Evolutionary conservation across 106 monocot genomes (phyloP), one percentile per base, ranked within the genome.

Genomic region (Dendrobium officinale): DNA sequence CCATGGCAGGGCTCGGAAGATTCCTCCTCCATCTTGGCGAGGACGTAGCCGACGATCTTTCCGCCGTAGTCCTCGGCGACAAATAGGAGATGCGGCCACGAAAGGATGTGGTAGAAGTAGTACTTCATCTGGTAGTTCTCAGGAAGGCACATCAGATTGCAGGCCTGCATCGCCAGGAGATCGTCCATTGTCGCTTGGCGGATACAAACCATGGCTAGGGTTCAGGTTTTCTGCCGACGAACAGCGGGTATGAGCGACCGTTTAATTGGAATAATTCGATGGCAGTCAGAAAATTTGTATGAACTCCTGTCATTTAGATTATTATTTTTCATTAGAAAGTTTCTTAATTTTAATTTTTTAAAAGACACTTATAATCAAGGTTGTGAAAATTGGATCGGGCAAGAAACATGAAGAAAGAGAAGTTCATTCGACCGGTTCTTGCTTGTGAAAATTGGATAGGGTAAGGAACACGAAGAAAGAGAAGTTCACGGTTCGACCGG

Each of bases 51-150:
- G 55, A 92, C 92, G 82, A 92, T 92, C 83, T 83, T 84, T 9
- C 83, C 82, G 55, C 84, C 83, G 78, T 92, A 92, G 77, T 92
- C 89, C 78, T 89, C 89, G 33, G 89, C 92, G 26, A 92, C 89
- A 84, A 84, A 92, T 77, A 88, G 89, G 42, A 92, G 88, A 75
- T 89, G 92, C 59, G 92, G 89, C 92, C 89, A 92, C 7, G 89
- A 89, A 40, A 89, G 89, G 79, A 89, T 92, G 88, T 92, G 92
- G 79, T 89, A 89, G 82, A 89, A 81, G 79, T 89, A 92, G 84
- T 86, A 89, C 82, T 89, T 89, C 89, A 89, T 89, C 87, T 89
- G 89, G 81, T 92, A 89, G 82, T 89, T 89, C 88, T 92, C 92
- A 20, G 92, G 92, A 17, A 92, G 85, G 82, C 92, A 92, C 22